Evolutionary conservation across 805 yeast genomes (phyloP).

Genomic region (Myxozyma monticola): DNA sequence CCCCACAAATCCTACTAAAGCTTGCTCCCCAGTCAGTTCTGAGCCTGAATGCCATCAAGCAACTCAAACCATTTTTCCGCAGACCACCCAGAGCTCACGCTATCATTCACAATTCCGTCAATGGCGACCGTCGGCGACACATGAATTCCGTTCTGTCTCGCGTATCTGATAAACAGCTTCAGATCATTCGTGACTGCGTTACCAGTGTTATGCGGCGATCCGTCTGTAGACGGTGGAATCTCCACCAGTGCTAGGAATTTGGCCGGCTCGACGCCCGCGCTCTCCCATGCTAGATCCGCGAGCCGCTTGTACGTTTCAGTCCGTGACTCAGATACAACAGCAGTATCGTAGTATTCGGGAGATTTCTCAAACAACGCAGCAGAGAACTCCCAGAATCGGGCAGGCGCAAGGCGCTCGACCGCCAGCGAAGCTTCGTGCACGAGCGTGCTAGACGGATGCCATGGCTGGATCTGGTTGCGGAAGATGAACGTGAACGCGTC

Average conservation of each 20-base stretch:
- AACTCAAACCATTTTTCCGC: slow-evolving; percentile 45
- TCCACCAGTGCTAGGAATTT: slow-evolving; percentile 40
- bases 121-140: slow-evolving; percentile 79
- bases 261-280: slow-evolving; percentile 44
- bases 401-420: slow-evolving; percentile 56
- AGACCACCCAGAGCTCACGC: slow-evolving; percentile 63
- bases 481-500: slow-evolving; percentile 60
- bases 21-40: too few relatives aligned
- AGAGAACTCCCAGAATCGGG: slow-evolving; percentile 58
- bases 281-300: slow-evolving; percentile 48
- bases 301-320: slow-evolving; percentile 56
- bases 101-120: slow-evolving; percentile 61
- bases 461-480: slow-evolving; percentile 80
- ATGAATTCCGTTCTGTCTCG: slow-evolving; percentile 76
- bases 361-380: slow-evolving; percentile 57
- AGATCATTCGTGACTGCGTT: slow-evolving; percentile 60
- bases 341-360: slow-evolving; percentile 60
- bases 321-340: slow-evolving; percentile 54
- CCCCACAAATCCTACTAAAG: too few relatives aligned
- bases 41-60: slow-evolving; percentile 11
- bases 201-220: slow-evolving; percentile 53
- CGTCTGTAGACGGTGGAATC: slow-evolving; percentile 39
- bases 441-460: slow-evolving; percentile 77
- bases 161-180: slow-evolving; percentile 70
- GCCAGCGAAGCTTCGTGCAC: slow-evolving; percentile 73